Base-by-base conservation (phyloP, 371 early-diverging fungal genomes). In the Mortierella sp. region DNA sequence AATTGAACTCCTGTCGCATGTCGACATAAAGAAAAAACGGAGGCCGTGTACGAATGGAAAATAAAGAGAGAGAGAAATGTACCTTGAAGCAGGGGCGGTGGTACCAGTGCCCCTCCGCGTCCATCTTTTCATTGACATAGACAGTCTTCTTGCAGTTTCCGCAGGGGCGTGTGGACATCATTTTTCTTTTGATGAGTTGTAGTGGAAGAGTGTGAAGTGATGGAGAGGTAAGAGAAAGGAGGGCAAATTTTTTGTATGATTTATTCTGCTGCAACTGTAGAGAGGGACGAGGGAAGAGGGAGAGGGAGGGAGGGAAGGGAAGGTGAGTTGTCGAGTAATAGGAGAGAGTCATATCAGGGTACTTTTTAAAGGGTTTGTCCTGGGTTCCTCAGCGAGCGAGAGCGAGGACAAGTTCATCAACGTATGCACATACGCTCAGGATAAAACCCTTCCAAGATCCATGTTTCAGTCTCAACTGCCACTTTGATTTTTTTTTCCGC, bases 81-180 rank as follows among this genome's bases (percentile, higher is more conserved):
- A 90, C 92, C 90, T 90, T 90, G 88, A 91, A 89, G 75, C 91
- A 90, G 18, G 87, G 80, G 72, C 92, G 91, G 75, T 93, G 93
- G 80, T 91, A 94, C 75, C 89, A 89, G 55, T 89, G 86, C 14
- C 89, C 88, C 49, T 92, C 93, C 11, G 92, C 93, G 49, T 93
- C 93, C 35, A 93, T 80, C 83, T 92, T 93, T 75, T 94, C 93
- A 71, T 90, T 92, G 38, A 91, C 82, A 83, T 93, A 94, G 3
- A 94, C 94, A 21, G 83, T 92, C 83, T 89, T 90, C 27, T 83
- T 80, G 71, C 94, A 94, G 65, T 85, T 90, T 32, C 87, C 87
- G 74, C 94, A 94, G 56, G 86, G 72, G 72, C 82, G 79, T 41
- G 79, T 35, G 27, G 86, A 81, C 86, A 85, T 81, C 81, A 80